A percentile compares a stretch with the other conserved stretches of the same genome.
These are phyloP conservation scores for Epichloe gansuensis DNA, from an alignment of 2,329 filamentous ascomycete species.

Conservation along the genomic window DNA sequence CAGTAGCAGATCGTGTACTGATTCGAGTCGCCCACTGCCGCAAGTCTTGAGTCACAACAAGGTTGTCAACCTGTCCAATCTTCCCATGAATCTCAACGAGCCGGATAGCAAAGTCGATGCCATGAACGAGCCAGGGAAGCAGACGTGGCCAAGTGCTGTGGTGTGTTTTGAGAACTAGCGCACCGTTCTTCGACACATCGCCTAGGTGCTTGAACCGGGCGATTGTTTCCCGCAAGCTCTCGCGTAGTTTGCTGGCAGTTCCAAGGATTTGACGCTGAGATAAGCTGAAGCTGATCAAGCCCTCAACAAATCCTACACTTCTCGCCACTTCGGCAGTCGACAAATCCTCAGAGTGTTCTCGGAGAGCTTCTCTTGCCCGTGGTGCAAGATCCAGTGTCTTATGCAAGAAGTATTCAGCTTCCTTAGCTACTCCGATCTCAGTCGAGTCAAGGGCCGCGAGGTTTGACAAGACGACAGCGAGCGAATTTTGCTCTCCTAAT, in stretches of 20 bases:
- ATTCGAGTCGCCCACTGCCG: constrained; percentile 38
- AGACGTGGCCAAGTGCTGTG: constrained; percentile 15
- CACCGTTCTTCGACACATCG: constrained; percentile 12
- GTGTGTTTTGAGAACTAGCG: constrained; percentile 10
- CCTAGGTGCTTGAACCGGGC: constrained; percentile 25
- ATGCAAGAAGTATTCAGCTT: constrained; percentile 64
- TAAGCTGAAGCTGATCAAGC: constrained; percentile 57
- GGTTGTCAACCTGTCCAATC: constrained; percentile 43
- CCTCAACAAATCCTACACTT: constrained; percentile 78
- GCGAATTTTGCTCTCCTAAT: constrained; percentile 59
- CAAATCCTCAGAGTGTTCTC: constrained; percentile 74
- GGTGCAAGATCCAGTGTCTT: constrained; percentile 64
- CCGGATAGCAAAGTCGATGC: constrained; percentile 50
- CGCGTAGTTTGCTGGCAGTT: constrained; percentile 24
- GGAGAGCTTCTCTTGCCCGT: constrained; percentile 50
- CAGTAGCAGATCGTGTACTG: constrained; percentile 27
- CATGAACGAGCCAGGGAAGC: constrained; percentile 52
- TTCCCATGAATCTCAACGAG: constrained; percentile 56
- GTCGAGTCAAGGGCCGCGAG: constrained; percentile 29
- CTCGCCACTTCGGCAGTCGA: constrained; percentile 68
- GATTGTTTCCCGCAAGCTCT: constrained; percentile 26
- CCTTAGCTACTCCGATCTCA: constrained; percentile 12
- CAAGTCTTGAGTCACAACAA: constrained; percentile 31
- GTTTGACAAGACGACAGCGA: constrained; percentile 56
- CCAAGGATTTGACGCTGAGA: constrained; percentile 44